Evolutionary conservation across 805 yeast genomes (phyloP).

Genomic region (Candida jianshihensis): DNA sequence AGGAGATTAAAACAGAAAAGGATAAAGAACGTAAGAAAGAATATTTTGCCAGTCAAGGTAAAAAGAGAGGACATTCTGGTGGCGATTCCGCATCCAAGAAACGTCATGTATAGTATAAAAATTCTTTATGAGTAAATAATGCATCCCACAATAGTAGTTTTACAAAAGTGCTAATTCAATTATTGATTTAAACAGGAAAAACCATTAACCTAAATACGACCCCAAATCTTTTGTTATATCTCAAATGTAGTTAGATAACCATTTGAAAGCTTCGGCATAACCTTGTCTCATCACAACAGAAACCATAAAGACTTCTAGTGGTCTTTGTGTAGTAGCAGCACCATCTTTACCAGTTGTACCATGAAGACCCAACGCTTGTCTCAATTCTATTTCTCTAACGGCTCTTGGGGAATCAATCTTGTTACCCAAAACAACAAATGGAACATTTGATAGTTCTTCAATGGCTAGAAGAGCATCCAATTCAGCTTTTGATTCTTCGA

Average conservation of each 20-base stretch:
- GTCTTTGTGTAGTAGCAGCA: slow-evolving; percentile 68
- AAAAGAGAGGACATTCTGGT: slow-evolving; percentile 42
- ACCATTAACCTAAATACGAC: background rate
- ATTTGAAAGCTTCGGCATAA: slow-evolving; percentile 96
- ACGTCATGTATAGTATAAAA: slow-evolving; percentile 13
- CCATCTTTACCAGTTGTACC: slow-evolving; percentile 88
- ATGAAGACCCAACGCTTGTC: slow-evolving; percentile 81
- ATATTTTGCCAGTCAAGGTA: slow-evolving; percentile 65
- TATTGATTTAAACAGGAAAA: background rate
- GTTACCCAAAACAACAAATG: slow-evolving; percentile 91
- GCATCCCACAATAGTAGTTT: background rate
- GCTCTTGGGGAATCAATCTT: slow-evolving; percentile 94
- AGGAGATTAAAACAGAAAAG: slow-evolving; percentile 62
- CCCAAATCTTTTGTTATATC: background rate
- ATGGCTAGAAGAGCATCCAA: slow-evolving; percentile 88
- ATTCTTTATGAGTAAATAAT: background rate
- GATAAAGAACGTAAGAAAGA: slow-evolving; percentile 85
- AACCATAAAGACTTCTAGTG: slow-evolving; percentile 95
- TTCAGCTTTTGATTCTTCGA: slow-evolving; percentile 91
- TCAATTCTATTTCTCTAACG: slow-evolving; percentile 88
- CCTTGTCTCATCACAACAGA: slow-evolving; percentile 98
- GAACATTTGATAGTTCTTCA: slow-evolving; percentile 85
- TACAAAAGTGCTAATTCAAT: no score
- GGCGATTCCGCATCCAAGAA: slow-evolving; percentile 25
- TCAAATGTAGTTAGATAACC: slow-evolving; percentile 94